These are phyloP conservation scores for Tilletia caries DNA, from an alignment of 1,284 basidiomycete genomes.

Conservation along the genomic window DNA sequence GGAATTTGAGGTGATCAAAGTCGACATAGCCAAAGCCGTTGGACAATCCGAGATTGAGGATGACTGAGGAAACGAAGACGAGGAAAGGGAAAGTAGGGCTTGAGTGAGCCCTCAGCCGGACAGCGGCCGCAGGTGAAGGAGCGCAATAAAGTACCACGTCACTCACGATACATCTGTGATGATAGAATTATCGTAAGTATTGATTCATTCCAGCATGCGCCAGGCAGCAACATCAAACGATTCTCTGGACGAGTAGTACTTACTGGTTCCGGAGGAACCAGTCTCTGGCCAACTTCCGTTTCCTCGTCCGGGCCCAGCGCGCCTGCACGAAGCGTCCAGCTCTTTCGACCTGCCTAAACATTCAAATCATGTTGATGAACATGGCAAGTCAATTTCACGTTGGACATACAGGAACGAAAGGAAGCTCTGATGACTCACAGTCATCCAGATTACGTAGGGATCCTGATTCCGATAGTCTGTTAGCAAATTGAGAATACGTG, in stretches of 20 bases:
- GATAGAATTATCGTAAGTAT: not conserved
- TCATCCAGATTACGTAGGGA: not conserved
- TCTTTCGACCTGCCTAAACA: not conserved
- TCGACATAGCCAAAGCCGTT: constrained; percentile 43
- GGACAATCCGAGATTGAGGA: constrained; percentile 17
- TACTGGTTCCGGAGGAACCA: not conserved
- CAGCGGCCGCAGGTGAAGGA: no score
- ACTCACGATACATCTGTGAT: not conserved
- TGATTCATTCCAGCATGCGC: no score
- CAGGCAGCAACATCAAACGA: not conserved
- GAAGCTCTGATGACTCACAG: not conserved
- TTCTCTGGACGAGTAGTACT: no score
- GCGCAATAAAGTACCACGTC: no score
- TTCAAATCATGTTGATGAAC: no score
- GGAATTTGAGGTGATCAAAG: constrained; percentile 33
- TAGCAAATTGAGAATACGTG: no score
- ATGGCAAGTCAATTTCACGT: no score
- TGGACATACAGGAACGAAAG: no score
- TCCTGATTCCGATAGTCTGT: not conserved
- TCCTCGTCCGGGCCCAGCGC: not conserved
- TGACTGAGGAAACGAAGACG: not conserved
- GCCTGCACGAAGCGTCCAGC: not conserved
- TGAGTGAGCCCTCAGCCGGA: no score
- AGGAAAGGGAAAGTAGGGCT: no score
- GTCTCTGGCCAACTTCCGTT: not conserved